Base-by-base conservation (phyloP, 176 grass and related monocot species). In the Rhynchospora pubera region DNA sequence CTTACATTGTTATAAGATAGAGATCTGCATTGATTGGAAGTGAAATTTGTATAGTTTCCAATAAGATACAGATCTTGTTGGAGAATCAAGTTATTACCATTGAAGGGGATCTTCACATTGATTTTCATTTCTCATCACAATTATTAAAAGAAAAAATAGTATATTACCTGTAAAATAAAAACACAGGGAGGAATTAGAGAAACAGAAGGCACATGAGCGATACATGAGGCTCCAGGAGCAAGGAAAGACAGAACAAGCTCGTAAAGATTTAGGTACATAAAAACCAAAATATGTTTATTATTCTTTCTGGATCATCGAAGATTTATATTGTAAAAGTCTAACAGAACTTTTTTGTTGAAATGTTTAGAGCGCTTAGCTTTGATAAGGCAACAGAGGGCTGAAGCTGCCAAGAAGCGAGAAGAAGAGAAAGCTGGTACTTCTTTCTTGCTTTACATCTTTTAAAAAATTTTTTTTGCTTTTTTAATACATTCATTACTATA, bases 181-280 rank as follows among this genome's bases (percentile, higher is more conserved):
- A 83, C 77, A 6, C 74, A 97, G 94, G 80, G 92, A 97, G 87
- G 94, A 97, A 86, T 81, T 97, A 84, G 94, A 94, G 34, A 94
- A 91, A 57, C 92, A 94, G 52, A 80, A 83, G 84, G 84, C 92
- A 50, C 87, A 89, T 84, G 88, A 91, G 61, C 90, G 85, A 43
- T 86, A 94, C 62, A 92, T 94, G 94, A 97, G 79, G 83, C 88
- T 88, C 81, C 90, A 94, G 79, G 91, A 94, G 85, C 90, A 97
- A 84, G 94, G 94, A 51, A 97, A 92, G 71, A 97, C 94, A 32
- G 94, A 97, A 52, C 85, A 97, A 88, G 85, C 94, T 79, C 86
- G 85, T 80, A 94, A 97, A 92, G 90, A 94, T 92, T 89, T 94
- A 85, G 94, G 94, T 97, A 72, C 39, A 55, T 56, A 6, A 56